Evolutionary conservation across 129 eudicot species (phyloP), one percentile per base, ranked within the genome.

Genomic region (Flaveria trinervia): DNA sequence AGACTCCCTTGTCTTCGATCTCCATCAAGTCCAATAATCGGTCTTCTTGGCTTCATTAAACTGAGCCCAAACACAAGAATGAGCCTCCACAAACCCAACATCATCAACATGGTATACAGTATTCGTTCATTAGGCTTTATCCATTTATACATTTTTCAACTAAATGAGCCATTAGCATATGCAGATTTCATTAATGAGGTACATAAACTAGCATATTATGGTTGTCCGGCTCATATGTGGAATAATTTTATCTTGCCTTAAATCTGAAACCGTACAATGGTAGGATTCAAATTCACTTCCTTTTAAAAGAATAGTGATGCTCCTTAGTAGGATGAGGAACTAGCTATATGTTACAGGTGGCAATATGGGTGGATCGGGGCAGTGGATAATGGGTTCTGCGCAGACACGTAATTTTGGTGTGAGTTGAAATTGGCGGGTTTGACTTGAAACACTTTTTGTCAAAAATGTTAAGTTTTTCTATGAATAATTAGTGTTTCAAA

Each of bases 211-310:
- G 12, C 49, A 20, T 28, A 76, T 36, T 36, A 5, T 17, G 39
- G 69, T 36, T 75, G 25, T 70, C 77, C 54, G 26, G 71, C 50
- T 60, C 77, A 59, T 69, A 70, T 30, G 41, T 55, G 23, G 71
- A 60, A 44, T 59, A 56, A 36, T 18, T 28, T 13, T 64, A 51
- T 33, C 9, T 49, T 64, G 68, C 72, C 76, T 78, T 65, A 9
- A 41, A 23, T 69, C 51, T 66, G 68, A 56, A 3, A 62, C 43
- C 36, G 55, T 39, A 6, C 28, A 54, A 9, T 75, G 60, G 64
- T 14, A 22, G 69, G 33, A 74, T 30, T 22, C 57, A 41, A 60
- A 11, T 25, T 74, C 49, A 60, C 20, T 16, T 46, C 15, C 28
- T 44, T 20, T 22, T 26, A 15, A 23, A 61, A 44, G 70, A 15